These are phyloP conservation scores for Strigomonas culicis DNA, from an alignment of 208 protist species.

Conservation along the genomic window DNA sequence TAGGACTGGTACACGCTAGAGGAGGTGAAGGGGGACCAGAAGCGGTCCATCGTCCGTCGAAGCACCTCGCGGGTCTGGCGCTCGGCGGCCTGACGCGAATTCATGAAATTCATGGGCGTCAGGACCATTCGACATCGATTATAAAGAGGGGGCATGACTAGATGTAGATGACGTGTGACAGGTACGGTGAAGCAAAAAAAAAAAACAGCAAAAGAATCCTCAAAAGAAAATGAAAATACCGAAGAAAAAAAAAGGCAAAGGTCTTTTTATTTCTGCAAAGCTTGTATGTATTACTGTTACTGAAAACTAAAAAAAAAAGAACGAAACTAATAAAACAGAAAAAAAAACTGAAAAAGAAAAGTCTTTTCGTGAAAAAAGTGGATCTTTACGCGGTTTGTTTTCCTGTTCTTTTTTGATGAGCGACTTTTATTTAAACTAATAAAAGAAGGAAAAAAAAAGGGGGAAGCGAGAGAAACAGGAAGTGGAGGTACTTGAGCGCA, in stretches of 20 bases:
- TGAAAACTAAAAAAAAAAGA: not conserved
- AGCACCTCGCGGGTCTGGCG: slow-evolving; percentile 32
- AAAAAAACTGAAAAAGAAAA: not conserved
- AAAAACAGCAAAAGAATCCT: not conserved
- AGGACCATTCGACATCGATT: not conserved
- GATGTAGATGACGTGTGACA: not conserved
- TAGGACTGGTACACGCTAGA: not conserved
- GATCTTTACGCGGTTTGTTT: not conserved
- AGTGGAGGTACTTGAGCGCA: slow-evolving; percentile 1
- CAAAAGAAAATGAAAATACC: slow-evolving; percentile 2
- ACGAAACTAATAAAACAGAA: slow-evolving; percentile 4
- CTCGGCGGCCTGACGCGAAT: slow-evolving; percentile 8
- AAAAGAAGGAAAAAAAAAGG: slow-evolving; percentile 1
- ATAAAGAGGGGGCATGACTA: not conserved
- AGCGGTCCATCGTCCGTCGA: slow-evolving; percentile 39
- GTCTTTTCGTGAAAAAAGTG: not conserved
- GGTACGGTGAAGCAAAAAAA: not conserved
- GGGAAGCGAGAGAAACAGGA: slow-evolving; percentile 13
- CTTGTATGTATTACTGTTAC: not conserved
- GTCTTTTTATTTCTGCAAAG: not conserved
- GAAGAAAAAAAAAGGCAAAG: not conserved
- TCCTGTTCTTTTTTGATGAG: not conserved
- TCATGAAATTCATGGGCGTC: not conserved
- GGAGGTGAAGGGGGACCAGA: slow-evolving; percentile 62
- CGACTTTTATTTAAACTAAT: slow-evolving; percentile 5